Base-by-base conservation (phyloP, 306 rosid species). In the Prinsepia uniflora region DNA sequence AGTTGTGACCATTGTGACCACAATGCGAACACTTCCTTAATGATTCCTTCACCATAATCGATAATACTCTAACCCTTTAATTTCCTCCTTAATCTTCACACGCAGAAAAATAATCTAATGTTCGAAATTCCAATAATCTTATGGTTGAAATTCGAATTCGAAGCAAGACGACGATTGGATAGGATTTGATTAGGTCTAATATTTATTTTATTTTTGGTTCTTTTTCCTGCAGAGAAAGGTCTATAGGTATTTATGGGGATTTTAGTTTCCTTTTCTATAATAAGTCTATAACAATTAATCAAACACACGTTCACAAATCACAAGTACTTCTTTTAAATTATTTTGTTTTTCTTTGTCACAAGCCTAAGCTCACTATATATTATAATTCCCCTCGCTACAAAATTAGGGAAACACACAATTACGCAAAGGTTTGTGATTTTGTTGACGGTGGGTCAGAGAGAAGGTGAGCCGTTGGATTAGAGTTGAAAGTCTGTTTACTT, bases 11-110 rank as follows among this genome's bases (percentile, higher is more conserved):
- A 1, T 67, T 67, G 39, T 75, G 55, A 7, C 85, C 87, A 48
- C 87, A 82, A 68, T 72, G 67, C 0, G 90, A 80, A 55, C 87
- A 86, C 76, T 71, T 80, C 15, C 87, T 55, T 42, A 13, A 60
- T 10, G 63, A 65, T 42, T 86, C 80, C 63, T 56, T 80, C 81
- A 41, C 83, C 87, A 84, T 72, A 11, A 11, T 61, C 40, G 43
- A 12, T 0, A 22, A 11, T 46, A 46, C 36, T 3, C 36, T 46
- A 49, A 49, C 55, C 43, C 11, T 8, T 56, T n/a, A n/a, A n/a
- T n/a, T 56, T 59, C 13, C 64, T 14, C 64, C 18, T 7, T 15
- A 17, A 59, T 15, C 34, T 42, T 9, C 36, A 30, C 4, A 30
- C 1, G 2, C 36, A 30, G 36, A 24, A 24, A 24, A 34, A 3